Conservation (phyloP, 129 eudicot species). For the Kitagawia praeruptora region DNA sequence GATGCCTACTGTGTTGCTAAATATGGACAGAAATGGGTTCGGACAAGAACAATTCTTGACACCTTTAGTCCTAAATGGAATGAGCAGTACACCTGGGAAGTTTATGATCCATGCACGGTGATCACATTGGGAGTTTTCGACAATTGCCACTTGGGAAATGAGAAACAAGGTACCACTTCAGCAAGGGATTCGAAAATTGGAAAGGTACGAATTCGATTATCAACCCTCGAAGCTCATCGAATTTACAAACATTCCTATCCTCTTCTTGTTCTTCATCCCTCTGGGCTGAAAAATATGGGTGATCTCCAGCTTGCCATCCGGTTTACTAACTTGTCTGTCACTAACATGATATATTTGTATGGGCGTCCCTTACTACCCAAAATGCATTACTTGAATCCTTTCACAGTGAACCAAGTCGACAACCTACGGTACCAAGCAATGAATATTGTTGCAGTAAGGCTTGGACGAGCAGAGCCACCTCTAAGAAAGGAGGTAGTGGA, state of each 20-base stretch:
- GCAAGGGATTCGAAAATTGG: constrained; percentile 37
- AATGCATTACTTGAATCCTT: constrained; percentile 52
- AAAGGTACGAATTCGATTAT: constrained; percentile 44
- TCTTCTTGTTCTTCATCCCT: constrained; percentile 39
- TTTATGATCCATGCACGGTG: constrained; percentile 52
- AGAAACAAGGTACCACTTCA: constrained; percentile 24
- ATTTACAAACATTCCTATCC: constrained; percentile 57
- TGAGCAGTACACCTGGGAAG: constrained; percentile 64
- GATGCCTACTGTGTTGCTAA: constrained; percentile 57
- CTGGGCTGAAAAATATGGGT: constrained; percentile 54
- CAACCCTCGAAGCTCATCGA: constrained; percentile 45
- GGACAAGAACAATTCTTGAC: constrained; percentile 46
- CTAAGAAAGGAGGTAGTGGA: constrained; percentile 48
- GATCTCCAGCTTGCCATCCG: constrained; percentile 46
- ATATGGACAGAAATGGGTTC: constrained; percentile 48
- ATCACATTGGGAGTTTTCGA: constrained; percentile 51
- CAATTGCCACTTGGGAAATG: constrained; percentile 33
- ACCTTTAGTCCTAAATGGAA: constrained; percentile 51
- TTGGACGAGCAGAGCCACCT: constrained; percentile 48
- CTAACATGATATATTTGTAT: constrained; percentile 41
- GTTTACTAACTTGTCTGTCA: constrained; percentile 36
- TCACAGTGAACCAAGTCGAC: constrained; percentile 33
- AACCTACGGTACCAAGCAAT: constrained; percentile 39
- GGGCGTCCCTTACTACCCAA: constrained; percentile 42
- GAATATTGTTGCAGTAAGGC: constrained; percentile 27